Base-by-base conservation (phyloP, 2,329 filamentous ascomycete species). In the Clarireedia hainanense region DNA sequence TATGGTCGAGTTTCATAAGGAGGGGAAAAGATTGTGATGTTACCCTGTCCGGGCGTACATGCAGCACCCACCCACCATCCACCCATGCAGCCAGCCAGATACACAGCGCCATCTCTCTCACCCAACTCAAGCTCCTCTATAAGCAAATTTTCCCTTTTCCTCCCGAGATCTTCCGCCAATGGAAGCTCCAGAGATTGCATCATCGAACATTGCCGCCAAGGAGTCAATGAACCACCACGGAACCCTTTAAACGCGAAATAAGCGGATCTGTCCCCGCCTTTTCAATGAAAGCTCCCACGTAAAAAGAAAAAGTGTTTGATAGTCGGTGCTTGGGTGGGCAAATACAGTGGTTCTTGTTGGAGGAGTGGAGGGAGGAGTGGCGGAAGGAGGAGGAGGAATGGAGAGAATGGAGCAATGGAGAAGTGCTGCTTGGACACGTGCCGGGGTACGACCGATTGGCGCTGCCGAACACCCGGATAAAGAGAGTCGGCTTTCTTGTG, bases 121-220 rank as follows among this genome's bases (percentile, higher is more conserved):
- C 27, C 9, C 27, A 30, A 6, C 27, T 30, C 27, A 1, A 20
- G 20, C 20, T 2, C 20, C 15, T 40, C 17, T 7, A 40, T 15
- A 15, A n/a, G 2, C 9, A 37, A 37, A 37, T 40, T 40, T 43
- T 43, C 23, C 37, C 20, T 42, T 14, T 37, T 40, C 39, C 34
- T 12, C 17, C 23, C 6, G 12, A 51, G 26, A 42, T 51, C 49
- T 51, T 51, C 49, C 49, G 17, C 49, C 37, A 51, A 51, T 51
- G 15, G 37, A n/a, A 20, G 20, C 20, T 20, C 20, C 20, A 20
- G 20, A 20, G 20, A 34, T n/a, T n/a, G 20, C 9, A 42, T 51
- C 10, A 17, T 15, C 5, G 15, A 42, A 20, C 14, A 14, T 27
- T 51, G 6, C 37, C 37, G 34, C 37, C 34, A 26, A 15, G 17